These are phyloP conservation scores for Stemphylium beticola DNA, from an alignment of 2,329 filamentous ascomycete genomes.

Conservation along the genomic window DNA sequence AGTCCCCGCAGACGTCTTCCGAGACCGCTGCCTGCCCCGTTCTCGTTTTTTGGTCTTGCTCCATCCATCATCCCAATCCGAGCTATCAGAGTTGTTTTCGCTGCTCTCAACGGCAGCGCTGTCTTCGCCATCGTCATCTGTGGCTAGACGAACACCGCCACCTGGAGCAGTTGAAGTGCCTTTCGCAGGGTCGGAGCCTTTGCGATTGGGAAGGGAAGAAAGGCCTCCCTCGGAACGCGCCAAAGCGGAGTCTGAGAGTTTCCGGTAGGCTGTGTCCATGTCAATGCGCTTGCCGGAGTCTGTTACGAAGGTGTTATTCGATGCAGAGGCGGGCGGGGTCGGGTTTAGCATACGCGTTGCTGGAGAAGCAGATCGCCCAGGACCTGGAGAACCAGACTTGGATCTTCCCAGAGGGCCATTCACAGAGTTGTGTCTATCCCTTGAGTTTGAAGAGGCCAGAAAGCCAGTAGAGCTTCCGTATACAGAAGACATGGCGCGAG, in stretches of 20 bases:
- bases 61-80: conserved; percentile 69
- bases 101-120: conserved; percentile 68
- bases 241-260: conserved; percentile 74
- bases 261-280: conserved; percentile 71
- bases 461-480: conserved; percentile 40
- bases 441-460: conserved; percentile 23
- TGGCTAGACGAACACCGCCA: conserved; percentile 61
- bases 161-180: conserved; percentile 54
- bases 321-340: conserved; percentile 52
- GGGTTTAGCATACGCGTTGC: conserved; percentile 54
- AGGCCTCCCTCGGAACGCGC: conserved; percentile 68
- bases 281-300: conserved; percentile 69
- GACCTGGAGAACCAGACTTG: conserved; percentile 50
- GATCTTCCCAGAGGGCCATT: conserved; percentile 46
- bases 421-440: conserved; percentile 50
- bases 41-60: conserved; percentile 39
- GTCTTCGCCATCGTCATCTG: conserved; percentile 59
- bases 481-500: conserved; percentile 55
- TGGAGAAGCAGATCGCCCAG: conserved; percentile 46
- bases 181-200: conserved; percentile 50
- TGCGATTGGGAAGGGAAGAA: conserved; percentile 61
- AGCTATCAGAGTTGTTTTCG: conserved; percentile 65
- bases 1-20: conserved; percentile 43
- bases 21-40: conserved; percentile 49
- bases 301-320: conserved; percentile 57